phyloP scores from a whole-genome alignment of 768 basidiomycete genomes.

The Sarcodon aspratus region DNA sequence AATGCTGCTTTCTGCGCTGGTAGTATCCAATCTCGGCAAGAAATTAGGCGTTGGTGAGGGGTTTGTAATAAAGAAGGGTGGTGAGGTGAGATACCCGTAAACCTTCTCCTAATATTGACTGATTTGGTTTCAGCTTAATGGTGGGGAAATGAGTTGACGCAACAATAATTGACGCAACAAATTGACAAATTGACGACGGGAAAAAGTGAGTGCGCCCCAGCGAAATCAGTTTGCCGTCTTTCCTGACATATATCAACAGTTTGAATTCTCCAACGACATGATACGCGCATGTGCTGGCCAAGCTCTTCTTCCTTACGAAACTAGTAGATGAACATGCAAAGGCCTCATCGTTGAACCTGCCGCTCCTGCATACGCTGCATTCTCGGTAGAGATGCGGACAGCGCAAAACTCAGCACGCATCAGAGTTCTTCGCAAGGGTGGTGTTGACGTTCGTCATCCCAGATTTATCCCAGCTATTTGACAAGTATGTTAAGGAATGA shows the following conservation, averaged over 20 bases:
- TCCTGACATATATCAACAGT: slow-evolving; percentile 25
- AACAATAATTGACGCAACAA: slow-evolving; percentile 59
- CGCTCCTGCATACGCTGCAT: slow-evolving; percentile 63
- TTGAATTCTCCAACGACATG: slow-evolving; percentile 85
- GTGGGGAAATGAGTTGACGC: slow-evolving; percentile 57
- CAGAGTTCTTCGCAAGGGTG: slow-evolving; percentile 88
- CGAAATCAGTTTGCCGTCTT: neutral
- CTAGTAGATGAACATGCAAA: slow-evolving; percentile 82
- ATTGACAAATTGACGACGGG: slow-evolving; percentile 81
- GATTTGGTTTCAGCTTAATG: slow-evolving; percentile 24
- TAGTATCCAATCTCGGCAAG: slow-evolving; percentile 74
- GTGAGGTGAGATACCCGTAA: slow-evolving; percentile 28
- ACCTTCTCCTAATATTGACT: neutral
- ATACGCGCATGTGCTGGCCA: slow-evolving; percentile 68
- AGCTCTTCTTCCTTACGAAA: slow-evolving; percentile 64
- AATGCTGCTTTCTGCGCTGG: slow-evolving; percentile 67
- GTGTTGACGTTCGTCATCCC: slow-evolving; percentile 84
- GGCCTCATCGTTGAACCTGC: slow-evolving; percentile 52
- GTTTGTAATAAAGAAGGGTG: slow-evolving; percentile 72
- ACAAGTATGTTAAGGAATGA: slow-evolving; percentile 91
- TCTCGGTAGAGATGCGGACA: slow-evolving; percentile 50
- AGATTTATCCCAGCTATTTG: slow-evolving; percentile 75
- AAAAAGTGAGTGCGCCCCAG: slow-evolving; percentile 48
- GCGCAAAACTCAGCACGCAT: slow-evolving; percentile 65
- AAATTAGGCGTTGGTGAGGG: slow-evolving; percentile 86